Base-by-base conservation (phyloP, 1,284 basidiomycete species). In the Austropuccinia psidii region DNA sequence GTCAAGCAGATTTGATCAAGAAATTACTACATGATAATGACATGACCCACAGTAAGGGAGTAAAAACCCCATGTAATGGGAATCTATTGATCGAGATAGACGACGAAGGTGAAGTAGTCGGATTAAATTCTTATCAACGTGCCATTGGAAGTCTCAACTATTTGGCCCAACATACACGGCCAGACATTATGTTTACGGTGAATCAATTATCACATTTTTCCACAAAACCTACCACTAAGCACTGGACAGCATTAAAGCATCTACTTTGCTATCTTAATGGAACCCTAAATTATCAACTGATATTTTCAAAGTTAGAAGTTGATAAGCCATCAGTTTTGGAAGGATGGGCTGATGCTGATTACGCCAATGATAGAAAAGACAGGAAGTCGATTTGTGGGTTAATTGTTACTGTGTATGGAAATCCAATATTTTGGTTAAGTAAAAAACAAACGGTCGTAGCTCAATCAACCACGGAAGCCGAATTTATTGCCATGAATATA, bases 321-420 rank as follows among this genome's bases (percentile, higher is more conserved):
- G n/a, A n/a, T n/a, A 17, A 27, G 2, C 11, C 21, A 9, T 24
- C 50, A 8, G 19, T 29, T 52, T 35, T 67, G 9, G 13, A 5
- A 39, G 65, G 50, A 0, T 55, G 52, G 50, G 65, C 65, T 4
- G 50, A 67, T 50, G 65, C 65, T 1, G 61, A 64, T n/a, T 64
- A 49, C 17, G 61, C n/a, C 6, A 27, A 33, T 13, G 31, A 27
- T 21, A 13, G 17, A 47, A n/a, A 43, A 1, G 41, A 6, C 21
- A 62, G 47, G 24, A 45, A 45, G 24, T 62, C 43, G 4, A 64
- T 21, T 7, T 64, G 43, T 13, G 43, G 61, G 9, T 64, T 43
- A 21, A 41, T 49, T 13, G 31, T 64, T 31, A 31, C 61, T 4
- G 17, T 64, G 1, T 49, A n/a, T n/a, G 43, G 61, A 2, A 64